A percentile compares a stretch with the other conserved stretches of the same genome.
These are phyloP conservation scores for Circinella umbellata DNA, from an alignment of 371 early-diverging fungal genomes.

Conservation along the genomic window DNA sequence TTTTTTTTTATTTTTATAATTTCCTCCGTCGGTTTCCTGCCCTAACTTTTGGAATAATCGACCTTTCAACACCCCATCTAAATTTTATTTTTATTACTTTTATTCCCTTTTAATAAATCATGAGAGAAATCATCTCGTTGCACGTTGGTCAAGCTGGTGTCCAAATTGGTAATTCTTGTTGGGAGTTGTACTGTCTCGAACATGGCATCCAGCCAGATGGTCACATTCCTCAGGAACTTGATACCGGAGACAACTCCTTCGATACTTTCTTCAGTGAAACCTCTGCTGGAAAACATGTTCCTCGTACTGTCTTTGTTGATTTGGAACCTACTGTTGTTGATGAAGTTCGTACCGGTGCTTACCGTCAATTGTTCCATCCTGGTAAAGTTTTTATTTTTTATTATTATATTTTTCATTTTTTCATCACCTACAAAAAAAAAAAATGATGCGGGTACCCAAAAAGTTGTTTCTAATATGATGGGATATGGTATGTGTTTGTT, in stretches of 20 bases:
- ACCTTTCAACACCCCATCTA: constrained; percentile 25
- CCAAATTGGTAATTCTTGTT: constrained; percentile 99
- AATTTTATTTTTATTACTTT: background rate
- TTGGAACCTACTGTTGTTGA: constrained; percentile 98
- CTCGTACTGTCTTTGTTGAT: constrained; percentile 97
- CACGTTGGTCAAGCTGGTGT: constrained; percentile 98
- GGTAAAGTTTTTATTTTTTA: constrained; percentile 37
- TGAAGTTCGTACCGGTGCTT: constrained; percentile 95
- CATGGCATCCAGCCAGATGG: constrained; percentile 99
- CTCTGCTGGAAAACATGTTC: constrained; percentile 96
- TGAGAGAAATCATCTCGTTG: constrained; percentile 98
- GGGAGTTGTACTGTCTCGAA: constrained; percentile 84
- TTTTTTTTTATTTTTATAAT: constrained; percentile 4
- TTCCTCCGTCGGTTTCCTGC: constrained; percentile 33
- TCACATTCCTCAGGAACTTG: constrained; percentile 71
- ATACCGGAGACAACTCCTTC: constrained; percentile 37
- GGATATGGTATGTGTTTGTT: no score
- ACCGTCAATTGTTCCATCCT: constrained; percentile 98
- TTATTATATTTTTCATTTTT: background rate
- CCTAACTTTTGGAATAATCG: constrained; percentile 31
- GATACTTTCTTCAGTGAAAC: constrained; percentile 95
- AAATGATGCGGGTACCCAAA: constrained; percentile 6
- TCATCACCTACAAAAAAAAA: background rate
- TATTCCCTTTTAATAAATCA: constrained; percentile 33
- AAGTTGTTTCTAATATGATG: background rate